phyloP scores from a whole-genome alignment of 2,329 filamentous ascomycete species.

The Colletotrichum sp. region DNA sequence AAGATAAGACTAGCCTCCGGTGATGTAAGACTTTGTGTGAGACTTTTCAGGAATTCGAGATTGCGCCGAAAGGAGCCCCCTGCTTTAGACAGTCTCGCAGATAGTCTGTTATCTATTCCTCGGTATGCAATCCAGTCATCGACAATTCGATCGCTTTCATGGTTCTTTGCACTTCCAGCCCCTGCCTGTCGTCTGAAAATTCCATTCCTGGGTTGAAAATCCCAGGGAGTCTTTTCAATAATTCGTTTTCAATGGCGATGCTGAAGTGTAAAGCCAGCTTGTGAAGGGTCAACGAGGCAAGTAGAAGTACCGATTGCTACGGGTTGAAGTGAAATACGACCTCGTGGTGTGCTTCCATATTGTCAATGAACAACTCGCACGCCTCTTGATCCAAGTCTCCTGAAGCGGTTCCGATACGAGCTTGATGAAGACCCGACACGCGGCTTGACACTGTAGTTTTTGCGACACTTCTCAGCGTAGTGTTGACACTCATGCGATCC shows the following conservation, averaged over 20 bases:
- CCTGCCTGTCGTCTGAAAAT: no score
- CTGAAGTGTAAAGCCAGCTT: not conserved
- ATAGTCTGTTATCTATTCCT: not conserved
- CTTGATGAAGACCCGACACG: not conserved
- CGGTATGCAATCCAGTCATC: not conserved
- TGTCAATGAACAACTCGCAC: not conserved
- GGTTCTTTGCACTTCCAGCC: no score
- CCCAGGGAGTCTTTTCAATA: not conserved
- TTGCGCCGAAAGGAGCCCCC: no score
- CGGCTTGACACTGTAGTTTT: not conserved
- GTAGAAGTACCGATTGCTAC: fast-evolving
- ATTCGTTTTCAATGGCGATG: not conserved
- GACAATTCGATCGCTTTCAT: no score
- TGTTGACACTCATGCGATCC: not conserved
- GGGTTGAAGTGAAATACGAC: not conserved
- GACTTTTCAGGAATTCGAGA: no score
- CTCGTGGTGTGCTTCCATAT: not conserved
- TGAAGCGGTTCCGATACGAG: not conserved
- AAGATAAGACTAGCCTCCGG: no score
- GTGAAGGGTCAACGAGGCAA: not conserved
- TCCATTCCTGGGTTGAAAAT: not conserved
- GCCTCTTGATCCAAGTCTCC: not conserved
- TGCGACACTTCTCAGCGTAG: fast-evolving
- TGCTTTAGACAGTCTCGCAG: not conserved
- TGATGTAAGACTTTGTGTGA: no score